Evolutionary conservation across 139 green algal species (phyloP).

Genomic region (Chlamydomonas incerta): DNA sequence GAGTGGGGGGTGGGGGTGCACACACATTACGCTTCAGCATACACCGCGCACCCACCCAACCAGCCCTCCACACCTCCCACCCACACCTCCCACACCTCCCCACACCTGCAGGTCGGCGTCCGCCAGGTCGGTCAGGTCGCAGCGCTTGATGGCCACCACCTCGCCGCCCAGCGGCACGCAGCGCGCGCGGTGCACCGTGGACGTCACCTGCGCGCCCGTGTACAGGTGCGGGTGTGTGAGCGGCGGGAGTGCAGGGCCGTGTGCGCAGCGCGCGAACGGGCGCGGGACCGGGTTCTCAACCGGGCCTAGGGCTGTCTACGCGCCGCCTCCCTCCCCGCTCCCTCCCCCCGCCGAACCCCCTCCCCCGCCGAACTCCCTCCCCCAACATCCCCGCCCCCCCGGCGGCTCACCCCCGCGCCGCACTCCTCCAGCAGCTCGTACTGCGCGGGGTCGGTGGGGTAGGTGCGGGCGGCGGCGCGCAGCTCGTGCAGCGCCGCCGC

Average conservation of each 20-base stretch:
- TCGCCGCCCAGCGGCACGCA: slow-evolving; percentile 75
- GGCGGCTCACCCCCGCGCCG: slow-evolving; percentile 17
- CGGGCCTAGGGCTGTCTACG: too few relatives aligned
- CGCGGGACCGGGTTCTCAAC: too few relatives aligned
- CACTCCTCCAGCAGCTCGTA: slow-evolving; percentile 56
- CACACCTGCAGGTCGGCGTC: slow-evolving; percentile 82
- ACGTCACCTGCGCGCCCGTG: slow-evolving; percentile 17
- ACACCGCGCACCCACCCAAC: not conserved
- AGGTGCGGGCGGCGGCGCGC: slow-evolving; percentile 3
- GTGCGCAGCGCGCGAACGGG: too few relatives aligned
- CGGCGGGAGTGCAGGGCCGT: not conserved
- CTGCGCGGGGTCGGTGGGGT: slow-evolving; percentile 24
- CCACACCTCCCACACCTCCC: too few relatives aligned
- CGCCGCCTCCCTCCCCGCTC: too few relatives aligned
- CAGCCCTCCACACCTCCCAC: not conserved
- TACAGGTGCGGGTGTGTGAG: not conserved
- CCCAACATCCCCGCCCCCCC: not conserved
- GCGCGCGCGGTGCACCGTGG: slow-evolving; percentile 76
- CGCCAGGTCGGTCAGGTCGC: slow-evolving; percentile 88
- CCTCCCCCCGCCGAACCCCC: not conserved
- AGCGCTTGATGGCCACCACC: slow-evolving; percentile 91
- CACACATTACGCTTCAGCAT: too few relatives aligned
- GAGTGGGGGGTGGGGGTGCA: too few relatives aligned
- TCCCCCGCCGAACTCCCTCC: not conserved
- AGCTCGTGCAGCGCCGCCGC: not conserved